Evolutionary conservation across 1,139 yeast species (phyloP).

Genomic region (Yamadazyma pseudoaaseri): DNA sequence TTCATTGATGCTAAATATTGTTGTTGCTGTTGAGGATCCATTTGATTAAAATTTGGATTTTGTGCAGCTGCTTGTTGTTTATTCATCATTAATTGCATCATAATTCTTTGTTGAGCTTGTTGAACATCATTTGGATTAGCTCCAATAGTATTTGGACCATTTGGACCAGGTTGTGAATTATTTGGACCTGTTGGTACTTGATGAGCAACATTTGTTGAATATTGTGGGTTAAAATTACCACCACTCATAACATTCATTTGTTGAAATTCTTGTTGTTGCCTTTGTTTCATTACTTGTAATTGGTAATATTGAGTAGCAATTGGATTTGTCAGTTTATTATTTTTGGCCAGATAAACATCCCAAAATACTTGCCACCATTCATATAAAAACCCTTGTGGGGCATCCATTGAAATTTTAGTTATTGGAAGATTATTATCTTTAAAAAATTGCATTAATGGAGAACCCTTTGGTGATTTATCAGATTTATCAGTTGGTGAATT

Average conservation of each 20-base stretch:
- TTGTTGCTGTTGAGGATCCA: constrained; percentile 26
- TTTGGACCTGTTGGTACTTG: constrained; percentile 3
- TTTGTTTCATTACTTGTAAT: constrained; percentile 62
- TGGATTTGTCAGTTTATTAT: constrained; percentile 51
- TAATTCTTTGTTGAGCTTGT: constrained; percentile 27
- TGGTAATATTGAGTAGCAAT: constrained; percentile 73
- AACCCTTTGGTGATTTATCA: constrained; percentile 14
- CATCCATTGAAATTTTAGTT: constrained; percentile 60
- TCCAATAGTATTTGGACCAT: constrained; percentile 1
- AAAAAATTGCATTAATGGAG: constrained; percentile 18
- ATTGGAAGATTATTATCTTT: constrained; percentile 44
- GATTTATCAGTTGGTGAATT: constrained; percentile 7
- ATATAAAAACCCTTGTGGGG: constrained; percentile 82
- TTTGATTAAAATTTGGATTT: constrained; percentile 20
- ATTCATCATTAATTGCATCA: constrained; percentile 25
- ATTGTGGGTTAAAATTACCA: constrained; percentile 6
- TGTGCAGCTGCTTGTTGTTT: constrained; percentile 18
- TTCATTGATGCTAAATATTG: constrained; percentile 16
- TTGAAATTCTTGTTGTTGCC: constrained; percentile 50
- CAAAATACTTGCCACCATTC: constrained; percentile 98
- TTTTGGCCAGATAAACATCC: constrained; percentile 87
- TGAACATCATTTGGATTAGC: constrained; percentile 17
- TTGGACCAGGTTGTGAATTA: constrained; percentile 3
- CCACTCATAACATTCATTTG: constrained; percentile 3
- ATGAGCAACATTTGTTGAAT: constrained; percentile 11